Percentiles rank a stretch among this genome's conserved stretches.
Evolutionary conservation across 108 stramenopile genomes (phyloP).

Genomic region (Cylindrotheca fusiformis): DNA sequence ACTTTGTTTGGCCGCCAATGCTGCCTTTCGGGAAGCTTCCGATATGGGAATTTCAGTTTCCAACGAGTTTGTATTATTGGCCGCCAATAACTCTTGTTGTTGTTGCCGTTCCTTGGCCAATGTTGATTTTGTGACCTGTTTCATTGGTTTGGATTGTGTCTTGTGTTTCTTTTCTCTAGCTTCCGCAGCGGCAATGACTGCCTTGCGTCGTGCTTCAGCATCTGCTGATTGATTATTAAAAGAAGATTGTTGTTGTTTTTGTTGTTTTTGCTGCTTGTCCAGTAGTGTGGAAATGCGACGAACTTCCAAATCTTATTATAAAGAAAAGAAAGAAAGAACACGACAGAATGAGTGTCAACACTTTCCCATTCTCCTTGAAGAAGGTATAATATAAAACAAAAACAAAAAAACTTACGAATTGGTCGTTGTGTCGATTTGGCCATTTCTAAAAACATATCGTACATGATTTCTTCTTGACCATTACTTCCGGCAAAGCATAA

Average conservation of each 20-base stretch:
- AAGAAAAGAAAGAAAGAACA: neutral
- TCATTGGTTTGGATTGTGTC: conserved; percentile 45
- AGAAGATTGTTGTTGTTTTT: neutral
- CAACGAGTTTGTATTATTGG: neutral
- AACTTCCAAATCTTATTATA: conserved; percentile 19
- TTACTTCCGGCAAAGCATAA: conserved; percentile 65
- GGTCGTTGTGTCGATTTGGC: conserved; percentile 52
- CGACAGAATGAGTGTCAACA: neutral
- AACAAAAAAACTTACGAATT: conserved; percentile 24
- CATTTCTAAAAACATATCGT: conserved; percentile 61
- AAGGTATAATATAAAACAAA: too few species aligned
- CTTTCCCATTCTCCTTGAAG: too few species aligned
- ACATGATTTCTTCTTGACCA: conserved; percentile 69
- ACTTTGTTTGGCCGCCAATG: conserved; percentile 54
- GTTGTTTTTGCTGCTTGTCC: neutral
- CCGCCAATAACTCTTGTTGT: conserved; percentile 20
- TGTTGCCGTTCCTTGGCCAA: conserved; percentile 26
- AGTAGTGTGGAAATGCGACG: conserved; percentile 11
- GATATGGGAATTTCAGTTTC: conserved; percentile 34
- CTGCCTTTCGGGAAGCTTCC: conserved; percentile 55
- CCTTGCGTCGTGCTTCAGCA: conserved; percentile 59
- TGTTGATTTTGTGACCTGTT: conserved; percentile 31
- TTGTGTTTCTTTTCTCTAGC: conserved; percentile 74
- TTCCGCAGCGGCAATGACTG: conserved; percentile 83
- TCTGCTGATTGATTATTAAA: conserved; percentile 41